Conservation (phyloP, 169 alveolate genomes). For the Babesia divergens region DNA sequence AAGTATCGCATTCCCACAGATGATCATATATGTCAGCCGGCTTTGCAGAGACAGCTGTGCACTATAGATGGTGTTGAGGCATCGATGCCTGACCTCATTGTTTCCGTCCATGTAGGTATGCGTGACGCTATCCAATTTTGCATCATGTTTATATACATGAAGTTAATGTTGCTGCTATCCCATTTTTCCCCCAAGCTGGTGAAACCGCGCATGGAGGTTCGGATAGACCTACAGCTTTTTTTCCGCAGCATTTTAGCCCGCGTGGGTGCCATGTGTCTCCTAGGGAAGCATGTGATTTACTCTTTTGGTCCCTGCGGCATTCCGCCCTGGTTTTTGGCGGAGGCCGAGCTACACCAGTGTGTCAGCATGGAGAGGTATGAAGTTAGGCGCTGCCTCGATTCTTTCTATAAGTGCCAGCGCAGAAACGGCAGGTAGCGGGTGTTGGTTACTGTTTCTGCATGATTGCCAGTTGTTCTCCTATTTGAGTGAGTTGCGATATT, state of each 20-base stretch:
- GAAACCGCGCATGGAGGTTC: neutral
- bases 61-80: constrained; percentile 1
- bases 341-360: constrained; percentile 49
- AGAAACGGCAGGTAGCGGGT: constrained; percentile 45
- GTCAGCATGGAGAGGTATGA: constrained; percentile 16
- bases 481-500: constrained; percentile 48
- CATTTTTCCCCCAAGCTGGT: neutral
- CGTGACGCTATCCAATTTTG: constrained; percentile 1
- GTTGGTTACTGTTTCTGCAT: neutral
- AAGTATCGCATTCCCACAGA: constrained; percentile 42
- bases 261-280: neutral
- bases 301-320: constrained; percentile 59
- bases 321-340: constrained; percentile 61
- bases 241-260: constrained; percentile 8
- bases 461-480: constrained; percentile 16
- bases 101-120: constrained; percentile 18
- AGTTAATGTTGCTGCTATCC: neutral
- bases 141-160: neutral
- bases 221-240: neutral
- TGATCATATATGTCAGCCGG: constrained; percentile 31
- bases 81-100: constrained; percentile 37
- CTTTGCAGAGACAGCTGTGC: constrained; percentile 7
- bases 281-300: constrained; percentile 31
- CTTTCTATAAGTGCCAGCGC: constrained; percentile 15
- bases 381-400: constrained; percentile 20